These are phyloP conservation scores for Moesziomyces sp. DNA, from an alignment of 1,284 basidiomycete genomes.

Conservation along the genomic window DNA sequence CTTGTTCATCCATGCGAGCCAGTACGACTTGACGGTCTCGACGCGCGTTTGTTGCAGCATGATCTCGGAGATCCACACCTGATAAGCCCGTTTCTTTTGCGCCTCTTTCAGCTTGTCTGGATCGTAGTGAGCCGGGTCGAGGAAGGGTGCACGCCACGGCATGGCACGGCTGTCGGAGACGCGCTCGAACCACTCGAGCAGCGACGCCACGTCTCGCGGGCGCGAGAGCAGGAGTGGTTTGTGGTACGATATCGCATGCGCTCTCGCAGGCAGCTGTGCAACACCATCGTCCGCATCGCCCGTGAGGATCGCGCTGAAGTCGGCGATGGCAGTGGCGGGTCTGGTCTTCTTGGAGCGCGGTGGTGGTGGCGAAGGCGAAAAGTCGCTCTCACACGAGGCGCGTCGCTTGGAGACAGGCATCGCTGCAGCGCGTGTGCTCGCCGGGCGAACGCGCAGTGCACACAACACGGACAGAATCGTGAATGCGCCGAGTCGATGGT, in stretches of 20 bases:
- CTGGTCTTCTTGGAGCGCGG: constrained; percentile 9
- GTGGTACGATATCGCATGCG: constrained; percentile 46
- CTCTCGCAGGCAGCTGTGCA: constrained; percentile 17
- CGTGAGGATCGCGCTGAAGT: not conserved
- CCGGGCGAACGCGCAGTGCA: constrained; percentile 1
- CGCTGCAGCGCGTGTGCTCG: constrained; percentile 8
- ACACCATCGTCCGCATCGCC: no score
- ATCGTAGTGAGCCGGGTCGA: constrained; percentile 66
- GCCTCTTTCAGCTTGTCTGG: constrained; percentile 71
- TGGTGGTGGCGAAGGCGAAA: constrained; percentile 16
- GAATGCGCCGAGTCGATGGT: not conserved
- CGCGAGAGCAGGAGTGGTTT: constrained; percentile 46
- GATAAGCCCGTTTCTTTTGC: constrained; percentile 49
- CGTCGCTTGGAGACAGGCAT: constrained; percentile 26
- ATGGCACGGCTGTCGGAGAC: constrained; percentile 77
- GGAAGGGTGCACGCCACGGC: constrained; percentile 84
- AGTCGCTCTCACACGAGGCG: constrained; percentile 1
- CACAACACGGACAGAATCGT: not conserved
- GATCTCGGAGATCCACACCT: constrained; percentile 91
- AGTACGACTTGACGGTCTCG: constrained; percentile 62
- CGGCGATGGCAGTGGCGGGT: constrained; percentile 3
- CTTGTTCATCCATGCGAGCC: constrained; percentile 59
- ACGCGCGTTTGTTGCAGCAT: constrained; percentile 94
- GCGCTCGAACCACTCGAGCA: constrained; percentile 75
- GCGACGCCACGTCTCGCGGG: constrained; percentile 18